Base-by-base conservation (phyloP, 768 basidiomycete genomes). In the Boletus sp. region DNA sequence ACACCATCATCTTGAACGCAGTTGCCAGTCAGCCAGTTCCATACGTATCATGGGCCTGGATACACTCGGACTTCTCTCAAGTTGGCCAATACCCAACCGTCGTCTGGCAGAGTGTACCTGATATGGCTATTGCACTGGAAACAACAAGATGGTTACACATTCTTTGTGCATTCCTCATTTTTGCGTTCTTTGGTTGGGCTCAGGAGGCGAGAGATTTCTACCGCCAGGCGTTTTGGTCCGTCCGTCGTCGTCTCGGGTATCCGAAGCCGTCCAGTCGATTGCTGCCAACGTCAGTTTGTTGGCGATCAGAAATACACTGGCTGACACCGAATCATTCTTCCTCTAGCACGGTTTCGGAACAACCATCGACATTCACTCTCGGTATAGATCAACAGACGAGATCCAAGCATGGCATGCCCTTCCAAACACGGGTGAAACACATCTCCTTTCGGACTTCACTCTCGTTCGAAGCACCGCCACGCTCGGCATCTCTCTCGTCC, bases 161-260 rank as follows among this genome's bases (percentile, higher is more conserved):
- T 30, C 17, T 72, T 47, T 73, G 69, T 5, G 71, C 79, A 2
- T 67, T 78, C 46, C 5, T 78, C 3, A 80, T 83, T 64, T 76
- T 84, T 55, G 67, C 59, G 1, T 83, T 84, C 75, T 84, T 85
- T 54, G 79, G 82, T 1, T 80, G 84, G 52, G 79, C 79, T 12
- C 80, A 80, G 42, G 84, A 86, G 55, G 80, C 78, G 14, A 65
- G 71, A 41, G 67, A 59, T 54, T 70, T 77, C 55, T 81, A 83
- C 59, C 40, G 56, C 45, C 46, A 57, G 20, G 67, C 59, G 4
- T 65, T 64, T 56, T 63, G 65, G 42, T 63, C 67, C 29, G 52
- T 70, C 50, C 64, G 56, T 55, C 69, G 66, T 62, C 39, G 4
- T 39, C 53, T 61, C 2, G 28, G 58, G 17, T 41, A 12, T 41